These are phyloP conservation scores for Poa pratensis DNA, from an alignment of 176 grass and related monocot species.

Conservation along the genomic window DNA sequence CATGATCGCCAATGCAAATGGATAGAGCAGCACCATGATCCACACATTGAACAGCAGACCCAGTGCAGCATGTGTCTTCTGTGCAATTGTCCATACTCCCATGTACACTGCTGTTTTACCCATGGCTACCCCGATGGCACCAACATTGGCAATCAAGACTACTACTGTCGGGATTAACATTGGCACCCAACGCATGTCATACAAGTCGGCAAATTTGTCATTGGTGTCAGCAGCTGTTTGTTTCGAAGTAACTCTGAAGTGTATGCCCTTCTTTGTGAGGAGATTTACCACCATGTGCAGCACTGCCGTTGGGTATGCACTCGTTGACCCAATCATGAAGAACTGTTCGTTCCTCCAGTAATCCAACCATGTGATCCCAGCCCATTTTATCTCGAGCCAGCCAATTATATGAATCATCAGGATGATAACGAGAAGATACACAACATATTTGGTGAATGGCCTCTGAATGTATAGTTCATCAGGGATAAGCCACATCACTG, in stretches of 20 bases:
- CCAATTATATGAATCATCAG: constrained; percentile 33
- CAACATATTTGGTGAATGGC: constrained; percentile 31
- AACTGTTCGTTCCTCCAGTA: constrained; percentile 52
- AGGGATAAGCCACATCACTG: constrained; percentile 44
- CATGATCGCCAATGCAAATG: constrained; percentile 55
- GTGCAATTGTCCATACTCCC: constrained; percentile 26
- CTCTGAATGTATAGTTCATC: constrained; percentile 36
- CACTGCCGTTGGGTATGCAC: constrained; percentile 34
- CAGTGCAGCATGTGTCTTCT: constrained; percentile 45
- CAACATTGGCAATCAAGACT: constrained; percentile 44
- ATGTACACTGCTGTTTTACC: constrained; percentile 41
- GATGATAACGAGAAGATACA: constrained; percentile 21
- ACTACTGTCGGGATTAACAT: constrained; percentile 39
- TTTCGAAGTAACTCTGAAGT: constrained; percentile 41
- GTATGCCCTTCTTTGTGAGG: constrained; percentile 34
- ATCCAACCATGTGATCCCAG: constrained; percentile 34
- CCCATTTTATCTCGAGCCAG: constrained; percentile 39
- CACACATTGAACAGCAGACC: constrained; percentile 54
- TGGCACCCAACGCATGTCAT: constrained; percentile 46
- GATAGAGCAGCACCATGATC: constrained; percentile 52
- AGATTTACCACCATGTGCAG: constrained; percentile 46
- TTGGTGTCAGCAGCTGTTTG: neutral
- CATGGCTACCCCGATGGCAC: constrained; percentile 48
- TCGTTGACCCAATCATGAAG: constrained; percentile 43
- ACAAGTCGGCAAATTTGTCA: constrained; percentile 53